A percentile compares a stretch with the other conserved stretches of the same genome.
Conservation (phyloP, 78 protist genomes). For the Dictyostelium citrinum region DNA sequence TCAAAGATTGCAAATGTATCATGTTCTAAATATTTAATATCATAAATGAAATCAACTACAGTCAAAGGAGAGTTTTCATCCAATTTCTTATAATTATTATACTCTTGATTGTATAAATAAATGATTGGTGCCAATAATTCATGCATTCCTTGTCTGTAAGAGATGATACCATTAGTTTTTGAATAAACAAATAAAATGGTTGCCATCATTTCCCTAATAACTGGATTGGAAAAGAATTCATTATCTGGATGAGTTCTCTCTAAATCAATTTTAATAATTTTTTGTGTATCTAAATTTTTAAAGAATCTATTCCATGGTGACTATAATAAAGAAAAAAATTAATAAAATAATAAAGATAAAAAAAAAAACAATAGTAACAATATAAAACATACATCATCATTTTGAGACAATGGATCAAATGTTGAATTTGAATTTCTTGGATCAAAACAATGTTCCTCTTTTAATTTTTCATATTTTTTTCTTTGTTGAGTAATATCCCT, state of each 20-base stretch:
- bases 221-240: conserved; percentile 66
- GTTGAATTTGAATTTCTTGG: conserved; percentile 19
- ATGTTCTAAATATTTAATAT: conserved; percentile 50
- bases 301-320: conserved; percentile 85
- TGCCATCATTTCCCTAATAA: conserved; percentile 28
- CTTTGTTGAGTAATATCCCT: conserved; percentile 5
- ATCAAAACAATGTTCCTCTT: conserved; percentile 33
- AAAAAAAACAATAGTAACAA: background rate
- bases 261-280: conserved; percentile 76
- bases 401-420: conserved; percentile 53
- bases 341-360: background rate
- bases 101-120: conserved; percentile 41
- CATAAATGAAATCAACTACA: conserved; percentile 32
- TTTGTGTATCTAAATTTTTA: conserved; percentile 69
- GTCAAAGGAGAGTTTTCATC: background rate
- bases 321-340: background rate
- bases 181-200: conserved; percentile 78
- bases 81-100: background rate
- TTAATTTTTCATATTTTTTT: conserved; percentile 5
- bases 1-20: conserved; percentile 33
- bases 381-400: conserved; percentile 38
- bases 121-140: conserved; percentile 88
- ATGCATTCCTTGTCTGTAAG: conserved; percentile 90
- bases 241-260: conserved; percentile 84
- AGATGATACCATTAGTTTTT: conserved; percentile 33